Percentiles rank a stretch among this genome's conserved stretches.
phyloP scores from a whole-genome alignment of 2,329 filamentous ascomycete species.

The Hypoxylon sp. region DNA sequence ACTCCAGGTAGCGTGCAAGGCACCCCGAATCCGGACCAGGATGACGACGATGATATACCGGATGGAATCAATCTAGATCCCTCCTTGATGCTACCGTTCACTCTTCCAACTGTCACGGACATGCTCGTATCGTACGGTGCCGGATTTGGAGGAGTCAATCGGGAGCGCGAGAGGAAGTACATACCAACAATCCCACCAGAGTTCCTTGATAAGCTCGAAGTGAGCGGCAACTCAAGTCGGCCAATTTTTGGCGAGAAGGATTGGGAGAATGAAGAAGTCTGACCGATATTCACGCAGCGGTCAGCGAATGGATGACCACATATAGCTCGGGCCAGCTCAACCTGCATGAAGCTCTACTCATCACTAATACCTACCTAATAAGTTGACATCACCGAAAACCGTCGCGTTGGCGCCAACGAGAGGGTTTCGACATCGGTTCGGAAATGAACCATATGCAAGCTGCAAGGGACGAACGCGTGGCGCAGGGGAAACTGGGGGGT shows the following conservation, averaged over 20 bases:
- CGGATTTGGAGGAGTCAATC: constrained; percentile 92
- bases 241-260: constrained; percentile 75
- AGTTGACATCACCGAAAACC: constrained; percentile 33
- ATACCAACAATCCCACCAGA: constrained; percentile 95
- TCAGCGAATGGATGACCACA: constrained; percentile 37
- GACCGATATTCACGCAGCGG: constrained; percentile 30
- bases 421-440: constrained; percentile 30
- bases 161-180: constrained; percentile 93
- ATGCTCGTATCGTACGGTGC: constrained; percentile 97
- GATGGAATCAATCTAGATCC: constrained; percentile 88
- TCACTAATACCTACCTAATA: constrained; percentile 42
- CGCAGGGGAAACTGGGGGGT: constrained; percentile 36
- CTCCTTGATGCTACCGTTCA: constrained; percentile 92
- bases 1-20: constrained; percentile 60
- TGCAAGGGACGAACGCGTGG: constrained; percentile 51
- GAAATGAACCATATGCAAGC: constrained; percentile 43
- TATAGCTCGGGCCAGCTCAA: constrained; percentile 37
- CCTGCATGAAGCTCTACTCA: constrained; percentile 45
- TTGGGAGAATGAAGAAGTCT: constrained; percentile 76
- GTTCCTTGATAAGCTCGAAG: constrained; percentile 89
- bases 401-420: constrained; percentile 41
- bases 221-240: constrained; percentile 64
- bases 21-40: constrained; percentile 61
- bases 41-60: constrained; percentile 78
- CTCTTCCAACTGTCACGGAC: constrained; percentile 94